Base-by-base conservation (phyloP, 441 rosid species). In the Breynia disticha region DNA sequence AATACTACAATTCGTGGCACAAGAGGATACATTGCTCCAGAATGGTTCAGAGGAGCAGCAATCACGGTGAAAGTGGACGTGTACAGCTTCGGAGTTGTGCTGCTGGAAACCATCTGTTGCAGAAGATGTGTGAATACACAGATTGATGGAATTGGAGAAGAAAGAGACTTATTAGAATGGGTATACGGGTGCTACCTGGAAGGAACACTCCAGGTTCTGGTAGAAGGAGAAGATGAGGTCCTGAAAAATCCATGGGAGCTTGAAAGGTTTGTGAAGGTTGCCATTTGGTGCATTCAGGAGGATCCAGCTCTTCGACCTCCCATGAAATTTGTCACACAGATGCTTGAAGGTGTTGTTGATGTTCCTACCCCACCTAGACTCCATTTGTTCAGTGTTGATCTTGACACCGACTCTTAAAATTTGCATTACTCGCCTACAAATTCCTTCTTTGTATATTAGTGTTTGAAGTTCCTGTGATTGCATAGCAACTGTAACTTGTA, bases 41-140 rank as follows among this genome's bases (percentile, higher is more conserved):
- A 76, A 28, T 79, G 82, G 82, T 74, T 67, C 54, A 67, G 55
- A 61, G 76, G 67, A 59, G 19, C 0, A 42, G 68, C 62, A 0
- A 11, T 75, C 16, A 64, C 54, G 0, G 68, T 21, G 1, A 79
- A 79, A 46, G 79, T 72, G 0, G 80, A 80, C 17, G 72, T 75
- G 3, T 77, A 72, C 58, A 75, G 82, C 39, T 77, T 72, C 2
- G 85, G 85, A 0, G 74, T 72, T 12, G n/a, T 77, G 63, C 66
- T 79, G 35, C 49, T 72, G 16, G 76, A 39, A 14, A 39, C 15
- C 43, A 39, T 39, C 9, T 39, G 43, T 39, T 39, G 43, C 11
- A 10, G 43, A 39, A 39, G 43, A 14, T 9, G 15, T 14, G 43
- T 39, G 12, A 14, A 39, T 9, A 39, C 43, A 14, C 14, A 14